These are phyloP conservation scores for Aspergillus brunneoviolaceus DNA, from an alignment of 2,329 filamentous ascomycete genomes.

Conservation along the genomic window DNA sequence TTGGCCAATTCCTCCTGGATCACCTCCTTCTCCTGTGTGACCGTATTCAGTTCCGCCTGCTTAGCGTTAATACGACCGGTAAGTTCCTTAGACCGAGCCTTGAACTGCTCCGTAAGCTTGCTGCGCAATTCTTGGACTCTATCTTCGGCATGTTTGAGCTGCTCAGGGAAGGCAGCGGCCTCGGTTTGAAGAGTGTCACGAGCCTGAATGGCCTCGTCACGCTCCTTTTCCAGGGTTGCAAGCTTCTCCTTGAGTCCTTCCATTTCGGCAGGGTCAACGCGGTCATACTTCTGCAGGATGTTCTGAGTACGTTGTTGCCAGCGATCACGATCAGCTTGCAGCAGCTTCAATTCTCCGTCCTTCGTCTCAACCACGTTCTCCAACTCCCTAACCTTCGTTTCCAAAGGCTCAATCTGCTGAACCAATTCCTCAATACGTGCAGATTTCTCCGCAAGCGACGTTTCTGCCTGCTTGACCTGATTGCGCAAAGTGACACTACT, in stretches of 20 bases:
- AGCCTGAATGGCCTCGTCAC: slow-evolving; percentile 61
- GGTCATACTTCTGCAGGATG: slow-evolving; percentile 93
- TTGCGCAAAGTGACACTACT: slow-evolving; percentile 88
- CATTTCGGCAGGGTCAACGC: slow-evolving; percentile 88
- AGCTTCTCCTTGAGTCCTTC: slow-evolving; percentile 84
- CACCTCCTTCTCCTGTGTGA: slow-evolving; percentile 63
- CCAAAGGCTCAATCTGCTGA: slow-evolving; percentile 75
- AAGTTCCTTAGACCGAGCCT: slow-evolving; percentile 61
- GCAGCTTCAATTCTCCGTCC: slow-evolving; percentile 81
- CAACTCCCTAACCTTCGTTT: slow-evolving; percentile 75
- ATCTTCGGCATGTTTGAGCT: slow-evolving; percentile 49
- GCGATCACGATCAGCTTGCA: slow-evolving; percentile 87
- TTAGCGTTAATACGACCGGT: slow-evolving; percentile 60
- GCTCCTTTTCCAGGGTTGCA: slow-evolving; percentile 63
- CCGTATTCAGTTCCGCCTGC: slow-evolving; percentile 48
- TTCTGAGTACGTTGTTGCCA: slow-evolving; percentile 97
- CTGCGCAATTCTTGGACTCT: slow-evolving; percentile 51
- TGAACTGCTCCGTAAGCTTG: slow-evolving; percentile 53
- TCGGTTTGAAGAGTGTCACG: slow-evolving; percentile 53
- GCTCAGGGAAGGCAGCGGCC: slow-evolving; percentile 48
- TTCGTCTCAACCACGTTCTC: slow-evolving; percentile 78
- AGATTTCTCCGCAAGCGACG: slow-evolving; percentile 72
- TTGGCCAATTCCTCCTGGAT: slow-evolving; percentile 68
- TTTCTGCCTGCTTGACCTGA: slow-evolving; percentile 76
- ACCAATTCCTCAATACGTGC: slow-evolving; percentile 72